These are phyloP conservation scores for Poteriospumella lacustris DNA, from an alignment of 108 stramenopile species.

Conservation along the genomic window DNA sequence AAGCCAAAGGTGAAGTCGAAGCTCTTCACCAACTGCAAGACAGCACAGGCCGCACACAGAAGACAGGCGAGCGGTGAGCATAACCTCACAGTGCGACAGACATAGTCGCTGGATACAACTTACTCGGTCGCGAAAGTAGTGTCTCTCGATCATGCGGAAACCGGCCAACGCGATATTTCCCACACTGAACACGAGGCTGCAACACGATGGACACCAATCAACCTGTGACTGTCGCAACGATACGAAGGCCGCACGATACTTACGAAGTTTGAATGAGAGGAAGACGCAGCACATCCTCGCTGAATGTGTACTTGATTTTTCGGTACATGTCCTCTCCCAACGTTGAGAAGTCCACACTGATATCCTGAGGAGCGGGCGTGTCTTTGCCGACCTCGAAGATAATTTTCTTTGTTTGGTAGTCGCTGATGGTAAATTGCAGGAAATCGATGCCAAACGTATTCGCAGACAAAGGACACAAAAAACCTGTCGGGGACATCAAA, in stretches of 20 bases:
- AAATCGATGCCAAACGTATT: constrained; percentile 67
- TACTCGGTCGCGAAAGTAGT: constrained; percentile 66
- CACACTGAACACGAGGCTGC: constrained; percentile 60
- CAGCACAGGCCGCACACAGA: neutral
- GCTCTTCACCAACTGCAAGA: constrained; percentile 50
- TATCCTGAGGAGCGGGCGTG: constrained; percentile 28
- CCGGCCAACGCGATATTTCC: constrained; percentile 54
- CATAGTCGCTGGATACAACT: constrained; percentile 34
- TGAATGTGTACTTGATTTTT: constrained; percentile 67
- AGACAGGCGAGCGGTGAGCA: neutral
- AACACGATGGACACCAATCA: neutral
- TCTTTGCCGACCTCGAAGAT: constrained; percentile 65
- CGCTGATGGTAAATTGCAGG: constrained; percentile 57
- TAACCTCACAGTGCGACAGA: no score
- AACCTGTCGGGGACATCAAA: constrained; percentile 34
- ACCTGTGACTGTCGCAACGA: neutral
- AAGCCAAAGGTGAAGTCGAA: constrained; percentile 66
- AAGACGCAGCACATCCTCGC: constrained; percentile 64
- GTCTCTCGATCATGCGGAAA: constrained; percentile 73
- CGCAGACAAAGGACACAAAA: constrained; percentile 61
- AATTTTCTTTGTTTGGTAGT: constrained; percentile 59
- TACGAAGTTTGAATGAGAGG: constrained; percentile 48
- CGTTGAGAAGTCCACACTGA: constrained; percentile 18
- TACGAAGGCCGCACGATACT: neutral
- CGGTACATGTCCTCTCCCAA: constrained; percentile 57